Base-by-base conservation (phyloP, 352 stramenopile species). In the Phytopythium ostracodes region DNA sequence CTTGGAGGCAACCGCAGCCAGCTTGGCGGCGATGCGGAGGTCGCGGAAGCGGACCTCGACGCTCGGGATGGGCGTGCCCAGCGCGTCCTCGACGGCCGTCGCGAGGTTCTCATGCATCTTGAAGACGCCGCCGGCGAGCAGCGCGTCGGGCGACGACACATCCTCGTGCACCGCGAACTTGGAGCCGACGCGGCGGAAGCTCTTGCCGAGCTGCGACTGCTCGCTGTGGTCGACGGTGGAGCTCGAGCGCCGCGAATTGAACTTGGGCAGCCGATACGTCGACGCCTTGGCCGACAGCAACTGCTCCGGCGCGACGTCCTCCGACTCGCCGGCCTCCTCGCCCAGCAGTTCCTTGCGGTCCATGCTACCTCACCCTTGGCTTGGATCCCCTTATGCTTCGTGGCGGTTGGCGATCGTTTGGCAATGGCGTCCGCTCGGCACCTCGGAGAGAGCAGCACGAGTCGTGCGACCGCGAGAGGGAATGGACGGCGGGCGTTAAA, bases 1-100 rank as follows among this genome's bases (percentile, higher is more conserved):
- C 44, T 72, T 67, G 62, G 73, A 56, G 38, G 67, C 46, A 15
- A 74, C 60, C 11, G 67, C 27, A 14, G 55, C 58, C 7, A 66
- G 53, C 25, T 64, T 57, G 18, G 75, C 79, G 18, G 67, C 68
- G 64, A 88, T 69, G 22, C 75, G 64, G 53, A 89, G 56, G 67
- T 85, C 66, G 11, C 65, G 65, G 55, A 89, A 89, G 49, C 72
- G 72, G 17, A 87, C 75, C 43, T 85, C 75, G 49, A 89, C 68
- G 43, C 72, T 75, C 24, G 77, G 73, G 11, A 87, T 76, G 8
- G 77, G 75, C 25, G 65, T 31, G 12, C 76, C 76, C 1, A 79
- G 40, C 8, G 76, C 64, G 7, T 66, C 67, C 51, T 87, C 75
- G 15, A 84, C 54, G 7, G 74, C 76, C 4, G 67, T 57, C 1